Evolutionary conservation across 768 basidiomycete species (phyloP).

Genomic region (Serendipita vermifera): DNA sequence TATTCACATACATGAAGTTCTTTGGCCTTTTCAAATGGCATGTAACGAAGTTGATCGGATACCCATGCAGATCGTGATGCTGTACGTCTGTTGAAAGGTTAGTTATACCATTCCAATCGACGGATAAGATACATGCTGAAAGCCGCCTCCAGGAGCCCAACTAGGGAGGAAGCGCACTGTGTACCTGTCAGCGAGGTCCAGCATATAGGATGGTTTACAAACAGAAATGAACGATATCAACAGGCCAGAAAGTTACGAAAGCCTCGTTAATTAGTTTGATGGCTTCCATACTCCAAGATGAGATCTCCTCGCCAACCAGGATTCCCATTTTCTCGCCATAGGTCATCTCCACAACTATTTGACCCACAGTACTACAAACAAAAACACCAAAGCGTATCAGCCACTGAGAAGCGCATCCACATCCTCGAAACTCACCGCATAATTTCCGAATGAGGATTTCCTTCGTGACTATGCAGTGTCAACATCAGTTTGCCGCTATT

Average conservation of each 20-base stretch:
- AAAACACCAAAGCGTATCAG: neutral
- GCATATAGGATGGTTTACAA: neutral
- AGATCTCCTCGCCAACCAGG: neutral
- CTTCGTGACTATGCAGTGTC: neutral
- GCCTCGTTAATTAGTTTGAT: neutral
- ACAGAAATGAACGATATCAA: neutral
- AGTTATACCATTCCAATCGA: no score
- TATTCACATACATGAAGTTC: no score
- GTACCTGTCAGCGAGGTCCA: neutral
- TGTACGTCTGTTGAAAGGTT: no score
- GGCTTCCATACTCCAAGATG: neutral
- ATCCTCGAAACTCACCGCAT: neutral
- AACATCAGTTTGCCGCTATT: neutral
- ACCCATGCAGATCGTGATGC: neutral
- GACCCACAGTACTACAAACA: neutral
- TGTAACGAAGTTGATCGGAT: neutral
- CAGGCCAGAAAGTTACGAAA: neutral
- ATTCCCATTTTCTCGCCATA: neutral
- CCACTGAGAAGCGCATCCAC: no score
- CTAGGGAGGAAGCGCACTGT: conserved; percentile 39
- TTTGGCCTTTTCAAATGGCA: neutral
- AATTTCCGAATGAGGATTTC: neutral
- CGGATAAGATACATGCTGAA: conserved; percentile 33
- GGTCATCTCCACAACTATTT: neutral
- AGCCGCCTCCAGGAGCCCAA: conserved; percentile 58